Conservation (phyloP, 2,329 filamentous ascomycete genomes). For the Peltaster fructicola region DNA sequence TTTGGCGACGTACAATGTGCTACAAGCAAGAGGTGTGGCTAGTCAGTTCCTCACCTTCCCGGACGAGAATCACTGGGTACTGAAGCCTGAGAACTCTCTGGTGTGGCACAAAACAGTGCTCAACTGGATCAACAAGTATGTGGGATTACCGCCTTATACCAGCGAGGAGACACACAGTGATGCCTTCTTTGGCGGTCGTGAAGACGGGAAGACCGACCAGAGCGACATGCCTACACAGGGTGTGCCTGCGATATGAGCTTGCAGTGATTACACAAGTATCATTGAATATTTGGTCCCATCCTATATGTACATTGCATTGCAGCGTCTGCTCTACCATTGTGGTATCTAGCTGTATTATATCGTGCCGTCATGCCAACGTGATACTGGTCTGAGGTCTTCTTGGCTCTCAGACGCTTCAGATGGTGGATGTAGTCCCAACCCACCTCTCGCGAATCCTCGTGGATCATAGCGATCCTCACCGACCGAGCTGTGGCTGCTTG, state of each 20-base stretch:
- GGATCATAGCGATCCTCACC: constrained; percentile 18
- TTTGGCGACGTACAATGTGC: constrained; percentile 65
- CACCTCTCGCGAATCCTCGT: constrained; percentile 20
- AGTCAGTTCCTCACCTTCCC: constrained; percentile 70
- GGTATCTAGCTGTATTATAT: too few species aligned
- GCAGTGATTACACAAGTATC: too few species aligned
- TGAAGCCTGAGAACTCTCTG: constrained; percentile 80
- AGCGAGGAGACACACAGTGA: constrained; percentile 16
- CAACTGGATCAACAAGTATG: constrained; percentile 50
- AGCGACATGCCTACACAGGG: constrained; percentile 11
- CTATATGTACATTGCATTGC: too few species aligned
- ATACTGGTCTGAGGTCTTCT: too few species aligned
- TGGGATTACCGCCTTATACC: constrained; percentile 31
- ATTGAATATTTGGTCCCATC: too few species aligned
- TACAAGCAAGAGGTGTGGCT: constrained; percentile 57
- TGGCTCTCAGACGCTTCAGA: constrained; percentile 3
- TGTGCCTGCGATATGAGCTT: constrained; percentile 10
- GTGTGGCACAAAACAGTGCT: constrained; percentile 81
- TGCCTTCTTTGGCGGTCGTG: constrained; percentile 16
- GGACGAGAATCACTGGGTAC: constrained; percentile 65
- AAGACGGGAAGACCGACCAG: constrained; percentile 9
- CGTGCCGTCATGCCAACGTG: too few species aligned
- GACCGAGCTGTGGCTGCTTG: constrained; percentile 10
- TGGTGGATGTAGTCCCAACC: constrained; percentile 22
- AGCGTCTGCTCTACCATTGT: too few species aligned